These are phyloP conservation scores for Zopfia rhizophila DNA, from an alignment of 2,329 filamentous ascomycete genomes.

Conservation along the genomic window DNA sequence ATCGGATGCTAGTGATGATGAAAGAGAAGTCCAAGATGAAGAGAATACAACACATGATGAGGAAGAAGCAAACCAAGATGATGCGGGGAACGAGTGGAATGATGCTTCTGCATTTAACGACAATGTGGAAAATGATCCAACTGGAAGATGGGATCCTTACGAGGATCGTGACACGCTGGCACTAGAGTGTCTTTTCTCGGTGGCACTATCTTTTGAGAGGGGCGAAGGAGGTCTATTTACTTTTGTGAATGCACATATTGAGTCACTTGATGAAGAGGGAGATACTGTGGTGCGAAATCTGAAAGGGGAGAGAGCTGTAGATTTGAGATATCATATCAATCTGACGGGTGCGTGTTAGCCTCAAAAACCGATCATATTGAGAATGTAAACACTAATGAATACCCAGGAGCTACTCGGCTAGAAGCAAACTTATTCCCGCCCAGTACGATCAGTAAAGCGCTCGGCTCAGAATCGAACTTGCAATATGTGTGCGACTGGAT, in stretches of 20 bases:
- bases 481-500: slow-evolving; percentile 1
- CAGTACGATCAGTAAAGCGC: not conserved
- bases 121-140: slow-evolving; percentile 8
- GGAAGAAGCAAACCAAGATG: slow-evolving; percentile 1
- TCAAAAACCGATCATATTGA: not conserved
- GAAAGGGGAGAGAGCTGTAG: not conserved
- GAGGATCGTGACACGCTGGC: slow-evolving; percentile 16
- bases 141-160: slow-evolving; percentile 17
- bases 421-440: not conserved
- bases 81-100: not conserved
- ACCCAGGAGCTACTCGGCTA: not conserved
- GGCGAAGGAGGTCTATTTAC: slow-evolving; percentile 12
- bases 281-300: slow-evolving; percentile 3
- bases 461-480: slow-evolving; percentile 10
- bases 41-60: slow-evolving; percentile 9
- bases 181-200: slow-evolving; percentile 3
- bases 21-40: not conserved
- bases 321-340: slow-evolving; percentile 11
- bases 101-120: slow-evolving; percentile 9
- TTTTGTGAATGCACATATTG: slow-evolving; percentile 13
- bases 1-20: not conserved
- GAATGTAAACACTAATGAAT: too few relatives aligned
- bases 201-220: slow-evolving; percentile 15
- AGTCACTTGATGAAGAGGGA: slow-evolving; percentile 3
- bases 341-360: not conserved